These are phyloP conservation scores for Phaffia rhodozyma DNA, from an alignment of 1,284 basidiomycete genomes.

Conservation along the genomic window DNA sequence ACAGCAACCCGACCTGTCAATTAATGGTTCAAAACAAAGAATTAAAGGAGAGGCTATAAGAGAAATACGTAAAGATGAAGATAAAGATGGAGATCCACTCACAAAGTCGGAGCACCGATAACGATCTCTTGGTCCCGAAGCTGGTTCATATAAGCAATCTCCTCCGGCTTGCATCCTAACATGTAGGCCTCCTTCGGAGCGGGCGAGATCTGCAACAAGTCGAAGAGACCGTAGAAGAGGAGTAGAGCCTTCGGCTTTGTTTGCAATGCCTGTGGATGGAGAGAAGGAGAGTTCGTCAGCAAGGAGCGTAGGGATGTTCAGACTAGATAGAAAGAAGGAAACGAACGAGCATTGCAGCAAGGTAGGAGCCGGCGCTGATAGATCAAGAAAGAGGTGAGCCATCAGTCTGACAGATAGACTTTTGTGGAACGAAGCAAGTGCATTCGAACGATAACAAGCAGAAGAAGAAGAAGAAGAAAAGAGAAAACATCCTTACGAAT, in stretches of 20 bases:
- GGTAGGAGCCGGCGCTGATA: conserved; percentile 5
- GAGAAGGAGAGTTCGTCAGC: too few species aligned
- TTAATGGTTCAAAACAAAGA: too few species aligned
- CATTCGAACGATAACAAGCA: background rate
- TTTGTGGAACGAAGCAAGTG: background rate
- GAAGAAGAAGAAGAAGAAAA: too few species aligned
- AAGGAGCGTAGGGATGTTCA: too few species aligned
- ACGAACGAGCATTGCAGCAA: conserved; percentile 6
- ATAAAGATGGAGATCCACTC: background rate
- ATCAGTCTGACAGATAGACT: background rate
- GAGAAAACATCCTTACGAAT: background rate
- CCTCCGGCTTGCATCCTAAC: background rate
- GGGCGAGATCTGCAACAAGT: background rate
- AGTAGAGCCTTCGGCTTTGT: background rate
- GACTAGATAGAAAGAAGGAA: too few species aligned
- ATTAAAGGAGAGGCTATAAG: too few species aligned
- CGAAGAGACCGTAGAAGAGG: background rate
- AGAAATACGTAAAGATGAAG: background rate
- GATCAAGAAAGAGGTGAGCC: too few species aligned
- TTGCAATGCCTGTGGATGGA: too few species aligned
- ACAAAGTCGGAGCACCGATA: background rate
- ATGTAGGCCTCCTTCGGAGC: background rate
- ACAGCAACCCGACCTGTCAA: too few species aligned
- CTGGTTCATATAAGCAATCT: background rate
- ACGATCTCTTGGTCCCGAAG: background rate